Conservation (phyloP, 73 alveolate genomes). For the Paramecium pentaurelia region DNA sequence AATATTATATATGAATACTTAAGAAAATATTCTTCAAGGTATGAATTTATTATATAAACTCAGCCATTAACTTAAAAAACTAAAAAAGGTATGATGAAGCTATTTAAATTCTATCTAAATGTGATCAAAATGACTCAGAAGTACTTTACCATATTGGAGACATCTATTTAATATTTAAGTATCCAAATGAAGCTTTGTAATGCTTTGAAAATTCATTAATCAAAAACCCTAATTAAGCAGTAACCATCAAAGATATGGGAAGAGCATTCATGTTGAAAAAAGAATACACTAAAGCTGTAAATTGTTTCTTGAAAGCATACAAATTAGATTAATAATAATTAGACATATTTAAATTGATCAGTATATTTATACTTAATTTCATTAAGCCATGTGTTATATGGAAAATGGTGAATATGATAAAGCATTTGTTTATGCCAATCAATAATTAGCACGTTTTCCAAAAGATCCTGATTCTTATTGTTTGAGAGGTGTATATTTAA, state of each 20-base stretch:
- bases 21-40: neutral
- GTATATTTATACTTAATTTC: neutral
- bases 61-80: neutral
- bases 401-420: neutral
- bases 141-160: neutral
- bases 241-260: neutral
- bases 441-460: neutral
- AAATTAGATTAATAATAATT: neutral
- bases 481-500: neutral
- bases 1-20: neutral
- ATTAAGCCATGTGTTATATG: neutral
- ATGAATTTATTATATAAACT: neutral
- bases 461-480: neutral
- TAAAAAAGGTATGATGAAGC: constrained; percentile 14
- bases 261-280: neutral
- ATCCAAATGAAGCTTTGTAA: neutral
- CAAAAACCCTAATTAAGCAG: neutral
- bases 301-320: neutral
- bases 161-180: neutral
- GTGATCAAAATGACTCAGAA: neutral
- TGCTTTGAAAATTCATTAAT: neutral
- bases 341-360: neutral
- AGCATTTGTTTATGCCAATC: neutral
- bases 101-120: neutral
- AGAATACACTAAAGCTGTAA: neutral